Conservation (phyloP, 148 eudicot genomes). For the Gaultheria prostrata region DNA sequence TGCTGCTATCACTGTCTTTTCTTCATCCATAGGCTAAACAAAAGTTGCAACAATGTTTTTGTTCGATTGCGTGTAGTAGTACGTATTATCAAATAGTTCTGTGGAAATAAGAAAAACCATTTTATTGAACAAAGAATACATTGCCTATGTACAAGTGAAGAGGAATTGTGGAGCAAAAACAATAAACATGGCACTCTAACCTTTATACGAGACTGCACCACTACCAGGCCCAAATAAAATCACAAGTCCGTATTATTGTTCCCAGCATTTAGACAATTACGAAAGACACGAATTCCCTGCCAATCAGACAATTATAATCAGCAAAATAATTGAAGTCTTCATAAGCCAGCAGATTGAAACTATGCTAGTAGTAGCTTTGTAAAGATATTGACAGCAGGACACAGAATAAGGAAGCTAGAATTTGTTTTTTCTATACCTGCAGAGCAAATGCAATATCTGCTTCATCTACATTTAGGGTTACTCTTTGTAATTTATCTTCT, state of each 20-base stretch:
- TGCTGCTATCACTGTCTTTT: no score
- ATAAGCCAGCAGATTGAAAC: slow-evolving; percentile 3
- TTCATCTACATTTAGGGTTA: slow-evolving; percentile 68
- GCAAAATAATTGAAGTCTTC: neutral
- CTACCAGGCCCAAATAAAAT: neutral
- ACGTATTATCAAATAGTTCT: no score
- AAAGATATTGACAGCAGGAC: neutral
- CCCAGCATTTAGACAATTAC: slow-evolving; percentile 61
- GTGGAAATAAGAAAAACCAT: no score
- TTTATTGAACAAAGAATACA: no score
- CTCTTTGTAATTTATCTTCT: slow-evolving; percentile 61
- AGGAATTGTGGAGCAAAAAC: no score
- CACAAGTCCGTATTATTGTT: neutral
- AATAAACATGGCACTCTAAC: no score
- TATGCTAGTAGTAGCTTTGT: neutral
- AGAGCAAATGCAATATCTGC: slow-evolving; percentile 79
- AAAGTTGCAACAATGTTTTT: no score
- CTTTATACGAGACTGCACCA: neutral
- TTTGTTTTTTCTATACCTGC: slow-evolving; percentile 44
- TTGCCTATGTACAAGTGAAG: no score
- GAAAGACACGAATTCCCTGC: slow-evolving; percentile 89
- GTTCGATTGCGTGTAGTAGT: no score
- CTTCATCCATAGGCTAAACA: no score
- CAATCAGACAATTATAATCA: slow-evolving; percentile 7
- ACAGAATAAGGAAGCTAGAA: neutral